These are phyloP conservation scores for Trichoderma sp. DNA, from an alignment of 2,329 filamentous ascomycete genomes.

Conservation along the genomic window DNA sequence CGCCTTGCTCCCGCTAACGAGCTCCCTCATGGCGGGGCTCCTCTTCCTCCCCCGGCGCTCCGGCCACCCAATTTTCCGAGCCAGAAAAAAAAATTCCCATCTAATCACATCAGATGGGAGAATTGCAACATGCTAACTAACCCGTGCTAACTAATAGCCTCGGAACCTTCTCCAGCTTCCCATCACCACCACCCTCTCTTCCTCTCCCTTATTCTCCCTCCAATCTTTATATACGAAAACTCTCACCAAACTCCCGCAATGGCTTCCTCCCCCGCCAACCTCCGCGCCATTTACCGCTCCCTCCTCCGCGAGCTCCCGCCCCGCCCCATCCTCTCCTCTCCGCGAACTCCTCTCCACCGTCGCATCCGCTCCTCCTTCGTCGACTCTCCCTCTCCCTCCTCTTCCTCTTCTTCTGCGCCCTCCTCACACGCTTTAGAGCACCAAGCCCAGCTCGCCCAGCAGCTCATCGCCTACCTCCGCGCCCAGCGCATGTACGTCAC, in stretches of 20 bases:
- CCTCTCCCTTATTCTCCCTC: not conserved
- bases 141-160: not conserved
- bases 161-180: not conserved
- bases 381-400: conserved; percentile 32
- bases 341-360: conserved; percentile 53
- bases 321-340: conserved; percentile 53
- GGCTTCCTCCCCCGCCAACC: conserved; percentile 44
- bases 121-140: not conserved
- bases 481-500: conserved; percentile 83
- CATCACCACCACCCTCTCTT: not conserved
- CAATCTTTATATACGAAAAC: not conserved
- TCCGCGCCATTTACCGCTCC: conserved; percentile 81
- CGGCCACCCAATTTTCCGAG: conserved; percentile 15
- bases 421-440: conserved; percentile 30
- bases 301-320: conserved; percentile 86
- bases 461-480: conserved; percentile 75
- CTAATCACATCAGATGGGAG: not conserved
- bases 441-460: conserved; percentile 54
- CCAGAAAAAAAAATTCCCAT: not conserved
- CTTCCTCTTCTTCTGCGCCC: conserved; percentile 29
- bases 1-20: not conserved
- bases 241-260: conserved; percentile 23
- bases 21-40: conserved; percentile 5
- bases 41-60: not conserved
- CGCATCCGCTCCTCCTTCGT: conserved; percentile 34